phyloP scores from a whole-genome alignment of 2,329 filamentous ascomycete species.

The Fusarium falciforme region DNA sequence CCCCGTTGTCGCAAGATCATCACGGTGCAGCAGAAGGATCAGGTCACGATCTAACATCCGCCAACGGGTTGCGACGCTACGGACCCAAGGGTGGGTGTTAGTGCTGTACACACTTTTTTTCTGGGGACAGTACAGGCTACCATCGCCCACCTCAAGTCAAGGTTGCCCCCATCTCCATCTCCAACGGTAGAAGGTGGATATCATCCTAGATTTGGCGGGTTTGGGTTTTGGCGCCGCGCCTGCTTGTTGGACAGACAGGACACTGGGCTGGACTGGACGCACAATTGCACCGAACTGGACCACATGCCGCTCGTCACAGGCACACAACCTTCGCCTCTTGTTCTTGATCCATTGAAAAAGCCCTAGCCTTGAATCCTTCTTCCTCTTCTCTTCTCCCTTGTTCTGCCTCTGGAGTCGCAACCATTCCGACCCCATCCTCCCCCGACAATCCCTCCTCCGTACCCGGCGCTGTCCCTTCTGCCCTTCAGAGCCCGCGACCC shows the following conservation, averaged over 20 bases:
- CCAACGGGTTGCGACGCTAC: slow-evolving; percentile 5
- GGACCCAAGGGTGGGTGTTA: slow-evolving; percentile 25
- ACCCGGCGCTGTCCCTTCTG: slow-evolving; percentile 44
- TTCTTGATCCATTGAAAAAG: slow-evolving; percentile 7
- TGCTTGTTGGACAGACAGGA: background rate
- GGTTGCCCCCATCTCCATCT: slow-evolving; percentile 5
- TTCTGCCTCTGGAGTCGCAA: slow-evolving; percentile 40
- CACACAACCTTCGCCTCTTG: slow-evolving; percentile 12
- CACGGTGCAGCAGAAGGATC: background rate
- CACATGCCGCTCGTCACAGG: slow-evolving; percentile 31
- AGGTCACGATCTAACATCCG: slow-evolving; percentile 13
- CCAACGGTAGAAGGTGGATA: slow-evolving; percentile 9
- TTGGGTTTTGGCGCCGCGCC: slow-evolving; percentile 11
- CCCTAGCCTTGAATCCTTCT: background rate
- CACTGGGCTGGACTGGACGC: slow-evolving; percentile 5
- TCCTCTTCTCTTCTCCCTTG: background rate
- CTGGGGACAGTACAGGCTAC: slow-evolving; percentile 7
- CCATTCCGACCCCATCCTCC: slow-evolving; percentile 48
- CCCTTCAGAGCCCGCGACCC: slow-evolving; percentile 23
- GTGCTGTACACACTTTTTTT: slow-evolving; percentile 22
- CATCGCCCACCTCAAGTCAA: slow-evolving; percentile 6
- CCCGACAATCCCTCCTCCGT: slow-evolving; percentile 54
- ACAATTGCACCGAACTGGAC: slow-evolving; percentile 32
- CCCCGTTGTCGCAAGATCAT: background rate
- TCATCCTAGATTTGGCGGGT: background rate